Evolutionary conservation across 2,329 filamentous ascomycete genomes (phyloP), one percentile per base, ranked within the genome.

Genomic region (Colletotrichum neosansevieriae): DNA sequence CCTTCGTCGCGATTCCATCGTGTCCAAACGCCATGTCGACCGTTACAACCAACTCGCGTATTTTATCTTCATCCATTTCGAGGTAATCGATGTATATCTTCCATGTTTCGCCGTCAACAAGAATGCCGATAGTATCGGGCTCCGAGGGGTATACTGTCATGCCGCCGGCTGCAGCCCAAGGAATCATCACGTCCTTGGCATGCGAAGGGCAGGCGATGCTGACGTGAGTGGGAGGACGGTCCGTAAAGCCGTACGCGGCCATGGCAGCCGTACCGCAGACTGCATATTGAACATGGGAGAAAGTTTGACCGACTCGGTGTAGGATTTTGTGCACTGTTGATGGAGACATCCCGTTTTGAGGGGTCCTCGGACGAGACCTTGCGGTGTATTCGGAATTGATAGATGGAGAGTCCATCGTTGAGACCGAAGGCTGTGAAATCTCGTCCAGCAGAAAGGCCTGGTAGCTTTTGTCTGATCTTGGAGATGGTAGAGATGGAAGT

Each of bases 191-290:
- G 13, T 79, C 74, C 13, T 72, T 75, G 6, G 77, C 76, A 12
- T 77, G 70, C 6, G 70, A 66, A 0, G 83, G 80, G 67, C 81
- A 85, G 19, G 83, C 51, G 60, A 87, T 76, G 47, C 75, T 80
- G 17, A 86, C 71, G 51, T 78, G 73, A 5, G 71, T 70, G 0
- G 78, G 77, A 6, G 50, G 63, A 6, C 76, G 73, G 7, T 65
- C 69, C 4, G 72, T 58, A 67, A 77, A 81, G 53, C 83, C 84
- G 76, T 84, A 82, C 53, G 81, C 78, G 3, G 76, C 72, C 67
- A 87, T 76, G 12, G 83, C 84, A 0, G 79, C 78, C 21, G 79
- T 76, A 21, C 85, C 85, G 71, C 76, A 79, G 47, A 88, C 78
- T 11, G 81, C 81, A 73, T 85, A 86, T 19, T 78, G 80, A 1